A percentile compares a stretch with the other conserved stretches of the same genome.
Evolutionary conservation across 2,329 filamentous ascomycete species (phyloP).

Genomic region (Epicoccum nigrum): DNA sequence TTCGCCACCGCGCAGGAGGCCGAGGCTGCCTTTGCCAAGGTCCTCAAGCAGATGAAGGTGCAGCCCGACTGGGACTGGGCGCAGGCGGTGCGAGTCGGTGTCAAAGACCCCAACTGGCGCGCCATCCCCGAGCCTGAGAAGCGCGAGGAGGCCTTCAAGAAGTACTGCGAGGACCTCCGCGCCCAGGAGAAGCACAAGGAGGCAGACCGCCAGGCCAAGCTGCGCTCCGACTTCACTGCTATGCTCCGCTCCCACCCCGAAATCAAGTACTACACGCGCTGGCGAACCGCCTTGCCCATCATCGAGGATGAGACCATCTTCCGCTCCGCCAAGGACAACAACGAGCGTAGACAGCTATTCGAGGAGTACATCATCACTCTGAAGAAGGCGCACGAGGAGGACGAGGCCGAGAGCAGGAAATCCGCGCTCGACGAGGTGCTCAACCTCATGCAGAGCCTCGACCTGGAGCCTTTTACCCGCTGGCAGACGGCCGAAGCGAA

Average conservation of each 20-base stretch:
- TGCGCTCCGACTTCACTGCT: conserved; percentile 89
- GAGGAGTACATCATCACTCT: conserved; percentile 90
- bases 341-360: conserved; percentile 86
- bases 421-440: conserved; percentile 84
- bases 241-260: conserved; percentile 97
- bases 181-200: conserved; percentile 92
- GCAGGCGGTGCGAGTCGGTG: conserved; percentile 81
- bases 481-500: conserved; percentile 89
- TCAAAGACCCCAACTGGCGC: conserved; percentile 90
- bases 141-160: conserved; percentile 88
- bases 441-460: conserved; percentile 76
- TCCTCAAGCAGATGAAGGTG: conserved; percentile 82
- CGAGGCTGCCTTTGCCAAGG: conserved; percentile 89
- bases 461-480: conserved; percentile 90
- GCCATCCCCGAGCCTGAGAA: conserved; percentile 92
- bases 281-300: conserved; percentile 93
- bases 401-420: conserved; percentile 73
- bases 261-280: conserved; percentile 95
- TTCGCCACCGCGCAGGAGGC: conserved; percentile 74
- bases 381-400: conserved; percentile 78
- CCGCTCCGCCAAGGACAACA: conserved; percentile 84
- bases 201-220: conserved; percentile 88
- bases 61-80: conserved; percentile 94
- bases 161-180: conserved; percentile 89
- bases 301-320: conserved; percentile 96